A percentile compares a stretch with the other conserved stretches of the same genome.
Conservation (phyloP, 768 basidiomycete species). For the Coprinopsis marcescibilis region DNA sequence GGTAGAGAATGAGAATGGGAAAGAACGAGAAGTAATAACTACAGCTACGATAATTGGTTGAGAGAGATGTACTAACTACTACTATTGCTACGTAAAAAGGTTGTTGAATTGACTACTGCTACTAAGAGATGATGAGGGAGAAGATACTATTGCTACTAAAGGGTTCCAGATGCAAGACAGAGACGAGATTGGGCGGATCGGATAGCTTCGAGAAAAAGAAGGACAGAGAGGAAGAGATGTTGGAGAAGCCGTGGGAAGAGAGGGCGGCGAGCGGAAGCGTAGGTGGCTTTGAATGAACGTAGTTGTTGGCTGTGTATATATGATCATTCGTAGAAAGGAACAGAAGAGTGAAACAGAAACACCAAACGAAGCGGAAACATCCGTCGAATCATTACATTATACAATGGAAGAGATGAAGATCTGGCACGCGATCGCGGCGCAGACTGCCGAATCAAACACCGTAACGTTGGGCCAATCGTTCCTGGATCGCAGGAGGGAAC, state of each 20-base stretch:
- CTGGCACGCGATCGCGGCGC: neutral
- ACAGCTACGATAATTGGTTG: neutral
- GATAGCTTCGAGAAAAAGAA: constrained; percentile 12
- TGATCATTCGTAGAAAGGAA: constrained; percentile 6
- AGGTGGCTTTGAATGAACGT: neutral
- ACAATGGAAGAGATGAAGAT: neutral
- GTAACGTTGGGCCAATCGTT: constrained; percentile 82
- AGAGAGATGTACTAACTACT: constrained; percentile 3
- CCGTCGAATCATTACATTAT: neutral
- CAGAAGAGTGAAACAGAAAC: constrained; percentile 4
- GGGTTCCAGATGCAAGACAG: constrained; percentile 48
- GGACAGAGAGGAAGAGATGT: constrained; percentile 3
- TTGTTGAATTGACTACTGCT: constrained; percentile 31
- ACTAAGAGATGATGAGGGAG: constrained; percentile 17
- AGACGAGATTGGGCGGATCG: constrained; percentile 12
- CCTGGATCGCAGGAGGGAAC: constrained; percentile 86
- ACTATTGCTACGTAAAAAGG: constrained; percentile 8
- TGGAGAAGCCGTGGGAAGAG: constrained; percentile 4
- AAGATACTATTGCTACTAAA: constrained; percentile 34
- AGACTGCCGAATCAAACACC: constrained; percentile 51
- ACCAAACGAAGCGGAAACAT: neutral
- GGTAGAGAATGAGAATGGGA: neutral
- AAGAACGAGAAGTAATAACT: constrained; percentile 1
- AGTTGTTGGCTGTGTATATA: constrained; percentile 9
- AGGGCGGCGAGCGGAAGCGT: neutral